Percentiles rank a stretch among this genome's conserved stretches.
Conservation (phyloP, 108 stramenopile genomes). For the Epipyxis sp. region DNA sequence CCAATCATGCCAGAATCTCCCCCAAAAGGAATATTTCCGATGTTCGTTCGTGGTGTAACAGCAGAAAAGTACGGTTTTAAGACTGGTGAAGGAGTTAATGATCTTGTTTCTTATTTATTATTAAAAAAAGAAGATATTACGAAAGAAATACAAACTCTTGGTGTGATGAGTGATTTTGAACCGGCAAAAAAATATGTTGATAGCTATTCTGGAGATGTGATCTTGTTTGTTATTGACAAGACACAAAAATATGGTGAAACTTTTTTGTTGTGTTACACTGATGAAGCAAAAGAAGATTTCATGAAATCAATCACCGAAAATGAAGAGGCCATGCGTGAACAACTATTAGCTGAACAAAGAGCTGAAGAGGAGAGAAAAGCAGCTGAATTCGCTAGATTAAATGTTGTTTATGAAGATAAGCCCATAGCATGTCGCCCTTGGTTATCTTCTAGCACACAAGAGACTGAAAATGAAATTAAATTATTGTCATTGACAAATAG, state of each 20-base stretch:
- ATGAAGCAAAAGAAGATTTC: constrained; percentile 40
- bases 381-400: constrained; percentile 51
- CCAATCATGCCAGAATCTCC: neutral
- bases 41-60: constrained; percentile 50
- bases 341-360: constrained; percentile 36
- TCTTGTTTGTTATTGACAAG: constrained; percentile 47
- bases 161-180: constrained; percentile 60
- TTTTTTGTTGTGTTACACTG: constrained; percentile 53
- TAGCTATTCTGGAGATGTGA: constrained; percentile 48
- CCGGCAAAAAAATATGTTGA: constrained; percentile 54
- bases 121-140: constrained; percentile 46
- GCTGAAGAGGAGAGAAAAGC: constrained; percentile 45
- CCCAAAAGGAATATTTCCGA: constrained; percentile 34
- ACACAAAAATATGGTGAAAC: constrained; percentile 53
- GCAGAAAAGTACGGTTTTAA: constrained; percentile 48
- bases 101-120: constrained; percentile 37
- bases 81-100: constrained; percentile 45
- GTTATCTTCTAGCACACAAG: constrained; percentile 37
- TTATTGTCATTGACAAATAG: constrained; percentile 34
- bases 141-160: constrained; percentile 50
- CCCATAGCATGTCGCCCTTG: constrained; percentile 45
- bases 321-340: constrained; percentile 43
- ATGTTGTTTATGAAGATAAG: constrained; percentile 58
- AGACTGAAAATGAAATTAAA: constrained; percentile 43
- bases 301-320: constrained; percentile 12